phyloP scores from a whole-genome alignment of 192 early-diverging fungal species.

The Phlyctochytrium planicorne region DNA sequence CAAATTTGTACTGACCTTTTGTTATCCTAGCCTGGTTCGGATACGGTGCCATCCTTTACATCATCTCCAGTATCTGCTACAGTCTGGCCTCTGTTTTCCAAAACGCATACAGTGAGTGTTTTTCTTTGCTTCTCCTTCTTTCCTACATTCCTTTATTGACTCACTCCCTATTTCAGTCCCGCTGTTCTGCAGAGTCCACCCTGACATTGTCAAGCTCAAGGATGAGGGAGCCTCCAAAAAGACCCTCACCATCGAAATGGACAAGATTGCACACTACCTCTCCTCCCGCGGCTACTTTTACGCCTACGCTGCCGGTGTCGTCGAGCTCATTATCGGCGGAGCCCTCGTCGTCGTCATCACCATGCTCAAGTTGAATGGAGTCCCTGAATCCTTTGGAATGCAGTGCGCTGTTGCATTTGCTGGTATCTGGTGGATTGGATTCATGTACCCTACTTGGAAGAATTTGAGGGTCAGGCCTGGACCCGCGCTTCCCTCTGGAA shows the following conservation, averaged over 20 bases:
- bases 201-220: constrained; percentile 9
- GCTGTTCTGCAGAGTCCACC: constrained; percentile 16
- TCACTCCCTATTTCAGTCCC: constrained; percentile 9
- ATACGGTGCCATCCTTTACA: constrained; percentile 8
- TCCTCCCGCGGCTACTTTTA: constrained; percentile 23
- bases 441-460: constrained; percentile 10
- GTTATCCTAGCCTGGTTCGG: too few relatives aligned
- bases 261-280: constrained; percentile 25
- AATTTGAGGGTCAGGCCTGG: constrained; percentile 31
- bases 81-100: constrained; percentile 27
- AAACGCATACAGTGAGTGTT: constrained; percentile 13
- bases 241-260: constrained; percentile 1
- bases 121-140: neutral
- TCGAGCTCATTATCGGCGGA: constrained; percentile 17
- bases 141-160: neutral
- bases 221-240: neutral
- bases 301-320: constrained; percentile 16
- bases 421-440: constrained; percentile 26
- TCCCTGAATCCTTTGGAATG: constrained; percentile 24
- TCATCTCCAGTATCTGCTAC: constrained; percentile 16
- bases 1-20: too few relatives aligned
- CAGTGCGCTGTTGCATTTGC: constrained; percentile 32
- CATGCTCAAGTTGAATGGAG: neutral
- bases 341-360: constrained; percentile 10
- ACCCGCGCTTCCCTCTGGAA: constrained; percentile 32